Evolutionary conservation across 2,329 filamentous ascomycete genomes (phyloP).

Genomic region (Hymenoscyphus scutula): DNA sequence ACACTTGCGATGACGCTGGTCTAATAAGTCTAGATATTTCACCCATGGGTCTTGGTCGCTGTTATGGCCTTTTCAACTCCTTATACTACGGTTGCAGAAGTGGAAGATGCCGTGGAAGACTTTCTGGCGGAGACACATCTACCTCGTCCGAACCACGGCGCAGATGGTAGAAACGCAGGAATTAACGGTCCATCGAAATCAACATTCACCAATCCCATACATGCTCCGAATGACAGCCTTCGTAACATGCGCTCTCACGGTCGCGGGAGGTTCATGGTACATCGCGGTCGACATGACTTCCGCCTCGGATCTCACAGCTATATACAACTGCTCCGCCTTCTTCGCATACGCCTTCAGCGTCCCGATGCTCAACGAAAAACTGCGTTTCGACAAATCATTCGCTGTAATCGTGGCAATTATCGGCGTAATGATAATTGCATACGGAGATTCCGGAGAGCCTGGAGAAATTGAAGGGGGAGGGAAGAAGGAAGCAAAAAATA

Average conservation of each 20-base stretch:
- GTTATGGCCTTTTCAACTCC: constrained; percentile 81
- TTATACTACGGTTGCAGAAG: constrained; percentile 77
- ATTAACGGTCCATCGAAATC: constrained; percentile 59
- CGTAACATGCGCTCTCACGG: constrained; percentile 80
- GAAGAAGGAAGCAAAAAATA: constrained; percentile 57
- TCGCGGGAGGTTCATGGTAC: constrained; percentile 94
- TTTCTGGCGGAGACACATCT: constrained; percentile 78
- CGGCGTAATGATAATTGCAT: constrained; percentile 92
- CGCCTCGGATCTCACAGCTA: constrained; percentile 89
- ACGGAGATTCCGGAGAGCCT: constrained; percentile 69
- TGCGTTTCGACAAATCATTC: constrained; percentile 79
- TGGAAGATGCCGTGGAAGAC: constrained; percentile 73
- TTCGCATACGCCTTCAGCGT: constrained; percentile 98
- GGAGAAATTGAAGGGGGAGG: constrained; percentile 49
- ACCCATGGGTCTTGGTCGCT: constrained; percentile 93
- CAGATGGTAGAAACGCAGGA: constrained; percentile 85
- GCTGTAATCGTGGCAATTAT: constrained; percentile 84
- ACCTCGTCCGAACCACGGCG: constrained; percentile 62
- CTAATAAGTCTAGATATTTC: constrained; percentile 56
- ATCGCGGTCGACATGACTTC: constrained; percentile 91
- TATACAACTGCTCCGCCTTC: constrained; percentile 99
- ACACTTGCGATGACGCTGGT: constrained; percentile 8
- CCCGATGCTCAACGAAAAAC: constrained; percentile 78
- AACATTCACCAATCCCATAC: constrained; percentile 63
- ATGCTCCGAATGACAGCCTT: constrained; percentile 76